Evolutionary conservation across 305 asterid genomes (phyloP), one percentile per base, ranked within the genome.

Genomic region (Fraxinus latifolia): DNA sequence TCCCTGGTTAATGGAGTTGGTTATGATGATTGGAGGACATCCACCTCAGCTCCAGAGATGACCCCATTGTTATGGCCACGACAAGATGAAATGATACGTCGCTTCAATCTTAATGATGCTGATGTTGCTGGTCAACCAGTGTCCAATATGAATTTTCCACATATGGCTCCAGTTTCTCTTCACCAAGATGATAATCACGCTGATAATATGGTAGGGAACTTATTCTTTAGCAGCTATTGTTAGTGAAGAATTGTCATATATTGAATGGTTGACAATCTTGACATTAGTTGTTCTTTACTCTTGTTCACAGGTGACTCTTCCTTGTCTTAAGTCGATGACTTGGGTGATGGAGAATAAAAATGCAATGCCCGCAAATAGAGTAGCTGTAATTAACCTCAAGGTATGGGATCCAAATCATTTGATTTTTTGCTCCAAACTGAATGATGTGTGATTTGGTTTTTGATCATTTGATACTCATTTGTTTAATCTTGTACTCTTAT

Each of bases 321-420:
- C 96, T 83, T 92, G 94, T 84, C 93, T 92, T 32, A 94, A 94
- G 89, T 92, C 97, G 71, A 92, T 92, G 98, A 94, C 97, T 78
- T 94, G 98, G 98, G 94, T 87, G 65, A 92, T 94, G 98, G 97
- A 94, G 91, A 91, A 89, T 82, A 94, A 90, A 86, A 88, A 83
- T 87, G 89, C 84, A 60, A 62, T 86, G 76, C 93, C 96, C 67
- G 96, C 89, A 72, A 84, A 91, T 84, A 89, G 91, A 90, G 90
- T 90, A 74, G 98, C 98, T 84, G 89, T 94, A 68, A 94, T 94
- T 83, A 92, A 84, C 84, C 92, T 94, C 86, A 92, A 94, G 98
- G 97, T 94, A 84, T 80, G 83, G 83, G 68, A 25, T 83, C 79
- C 53, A 25, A 77, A 79, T 67, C 83, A 76, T 83, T 68, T 81